These are phyloP conservation scores for Umbellularia californica DNA, from an alignment of 164 flowering plant genomes.

Conservation along the genomic window DNA sequence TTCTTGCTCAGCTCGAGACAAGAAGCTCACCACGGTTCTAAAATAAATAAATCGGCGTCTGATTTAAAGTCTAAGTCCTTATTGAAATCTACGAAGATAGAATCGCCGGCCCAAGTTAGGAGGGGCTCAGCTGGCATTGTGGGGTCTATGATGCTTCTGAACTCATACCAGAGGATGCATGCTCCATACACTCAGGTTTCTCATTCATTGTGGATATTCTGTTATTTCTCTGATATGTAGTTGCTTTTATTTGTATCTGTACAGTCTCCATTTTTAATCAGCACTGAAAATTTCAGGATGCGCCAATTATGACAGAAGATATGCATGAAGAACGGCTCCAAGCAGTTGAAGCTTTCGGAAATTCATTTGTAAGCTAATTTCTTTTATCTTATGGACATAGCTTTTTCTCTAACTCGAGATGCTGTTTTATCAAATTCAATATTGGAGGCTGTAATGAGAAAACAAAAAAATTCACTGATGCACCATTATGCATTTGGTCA, in stretches of 20 bases:
- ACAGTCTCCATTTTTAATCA: not conserved
- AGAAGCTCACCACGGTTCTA: constrained; percentile 18
- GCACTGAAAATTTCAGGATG: constrained; percentile 40
- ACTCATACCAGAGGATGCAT: constrained; percentile 74
- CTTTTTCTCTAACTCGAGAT: not conserved
- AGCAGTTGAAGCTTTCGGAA: constrained; percentile 75
- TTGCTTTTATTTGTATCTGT: not conserved
- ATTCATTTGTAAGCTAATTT: constrained; percentile 65
- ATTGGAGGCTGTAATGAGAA: too few relatives aligned
- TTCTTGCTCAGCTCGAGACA: constrained; percentile 6
- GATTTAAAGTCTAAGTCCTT: constrained; percentile 16
- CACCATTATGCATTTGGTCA: too few relatives aligned
- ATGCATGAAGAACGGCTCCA: constrained; percentile 97
- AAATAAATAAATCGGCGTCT: constrained; percentile 4
- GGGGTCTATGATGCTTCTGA: constrained; percentile 85
- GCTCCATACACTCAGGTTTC: constrained; percentile 85
- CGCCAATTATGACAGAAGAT: constrained; percentile 98
- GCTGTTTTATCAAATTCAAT: too few relatives aligned
- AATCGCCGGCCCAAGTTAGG: constrained; percentile 30
- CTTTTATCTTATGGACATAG: not conserved
- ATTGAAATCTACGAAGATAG: constrained; percentile 20
- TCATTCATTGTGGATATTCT: not conserved
- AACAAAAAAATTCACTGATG: too few relatives aligned
- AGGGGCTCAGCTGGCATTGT: constrained; percentile 80
- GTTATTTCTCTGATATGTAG: not conserved